Conservation (phyloP, 306 rosid species). For the Geum urbanum region DNA sequence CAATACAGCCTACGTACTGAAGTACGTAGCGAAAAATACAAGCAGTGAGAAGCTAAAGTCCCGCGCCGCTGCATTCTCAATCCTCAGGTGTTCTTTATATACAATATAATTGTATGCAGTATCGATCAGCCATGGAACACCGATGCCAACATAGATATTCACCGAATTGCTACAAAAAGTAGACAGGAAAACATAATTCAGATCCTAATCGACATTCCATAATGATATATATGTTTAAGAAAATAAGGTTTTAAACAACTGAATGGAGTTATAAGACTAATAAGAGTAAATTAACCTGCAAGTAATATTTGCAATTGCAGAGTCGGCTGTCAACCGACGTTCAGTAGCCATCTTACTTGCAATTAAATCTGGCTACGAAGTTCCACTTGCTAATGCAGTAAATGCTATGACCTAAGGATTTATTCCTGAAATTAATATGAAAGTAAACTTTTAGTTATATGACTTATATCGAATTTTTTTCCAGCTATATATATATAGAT, state of each 20-base stretch:
- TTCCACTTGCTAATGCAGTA: slow-evolving; percentile 86
- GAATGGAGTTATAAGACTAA: slow-evolving; percentile 23
- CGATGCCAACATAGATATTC: slow-evolving; percentile 91
- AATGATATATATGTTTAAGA: neutral
- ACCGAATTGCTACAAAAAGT: slow-evolving; percentile 70
- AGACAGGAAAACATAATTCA: slow-evolving; percentile 11
- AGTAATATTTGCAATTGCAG: slow-evolving; percentile 96
- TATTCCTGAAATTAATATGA: slow-evolving; percentile 62
- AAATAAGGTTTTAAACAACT: neutral
- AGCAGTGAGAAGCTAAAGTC: slow-evolving; percentile 81
- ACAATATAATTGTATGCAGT: slow-evolving; percentile 71
- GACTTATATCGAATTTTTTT: too few species aligned
- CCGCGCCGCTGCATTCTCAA: slow-evolving; percentile 70
- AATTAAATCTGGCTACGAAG: slow-evolving; percentile 98
- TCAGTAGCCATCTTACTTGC: slow-evolving; percentile 98
- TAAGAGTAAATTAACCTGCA: too few species aligned
- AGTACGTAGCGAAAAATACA: slow-evolving; percentile 73
- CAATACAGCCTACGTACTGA: slow-evolving; percentile 76
- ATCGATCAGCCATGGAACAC: slow-evolving; percentile 89
- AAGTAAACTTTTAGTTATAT: slow-evolving; percentile 15
- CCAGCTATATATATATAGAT: too few species aligned
- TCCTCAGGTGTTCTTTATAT: slow-evolving; percentile 61
- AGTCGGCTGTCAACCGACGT: slow-evolving; percentile 90
- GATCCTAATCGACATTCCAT: slow-evolving; percentile 15
- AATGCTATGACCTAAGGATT: slow-evolving; percentile 92